phyloP scores from a whole-genome alignment of 2,329 filamentous ascomycete genomes.

The Tothia fuscella region DNA sequence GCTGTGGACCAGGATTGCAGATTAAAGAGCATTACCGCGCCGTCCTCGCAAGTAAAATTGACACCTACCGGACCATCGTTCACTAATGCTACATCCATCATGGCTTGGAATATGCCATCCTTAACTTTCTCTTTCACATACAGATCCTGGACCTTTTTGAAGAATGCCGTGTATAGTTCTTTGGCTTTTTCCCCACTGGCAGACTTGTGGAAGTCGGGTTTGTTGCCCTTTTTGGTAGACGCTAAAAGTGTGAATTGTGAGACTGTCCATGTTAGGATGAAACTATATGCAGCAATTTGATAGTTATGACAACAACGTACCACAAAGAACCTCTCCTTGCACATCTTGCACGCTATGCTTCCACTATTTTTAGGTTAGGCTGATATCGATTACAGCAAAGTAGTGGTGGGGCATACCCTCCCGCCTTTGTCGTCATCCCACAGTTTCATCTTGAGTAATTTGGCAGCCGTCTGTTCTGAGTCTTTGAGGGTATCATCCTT shows the following conservation, averaged over 20 bases:
- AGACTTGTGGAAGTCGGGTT: conserved; percentile 88
- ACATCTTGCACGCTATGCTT: conserved; percentile 83
- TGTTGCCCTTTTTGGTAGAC: conserved; percentile 88
- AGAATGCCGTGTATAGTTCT: conserved; percentile 73
- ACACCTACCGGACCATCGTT: conserved; percentile 65
- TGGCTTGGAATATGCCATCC: conserved; percentile 93
- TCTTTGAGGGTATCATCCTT: conserved; percentile 86
- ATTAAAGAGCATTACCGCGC: background rate
- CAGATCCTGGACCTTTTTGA: conserved; percentile 58
- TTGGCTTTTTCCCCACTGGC: conserved; percentile 67
- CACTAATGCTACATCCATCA: conserved; percentile 93
- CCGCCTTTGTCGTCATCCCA: conserved; percentile 74
- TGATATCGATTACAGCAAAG: conserved; percentile 13
- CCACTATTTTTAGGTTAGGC: conserved; percentile 59
- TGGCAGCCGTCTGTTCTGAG: conserved; percentile 68
- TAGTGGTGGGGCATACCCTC: conserved; percentile 36
- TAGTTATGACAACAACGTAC: conserved; percentile 37
- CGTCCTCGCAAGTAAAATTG: background rate
- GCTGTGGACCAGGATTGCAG: background rate
- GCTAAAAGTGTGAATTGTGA: conserved; percentile 94
- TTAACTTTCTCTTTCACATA: conserved; percentile 70
- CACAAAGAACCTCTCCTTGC: conserved; percentile 83
- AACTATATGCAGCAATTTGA: conserved; percentile 4
- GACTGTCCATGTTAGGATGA: conserved; percentile 40
- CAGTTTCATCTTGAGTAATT: conserved; percentile 78